Evolutionary conservation across 2,329 filamentous ascomycete genomes (phyloP).

Genomic region (Claviceps arundinis): DNA sequence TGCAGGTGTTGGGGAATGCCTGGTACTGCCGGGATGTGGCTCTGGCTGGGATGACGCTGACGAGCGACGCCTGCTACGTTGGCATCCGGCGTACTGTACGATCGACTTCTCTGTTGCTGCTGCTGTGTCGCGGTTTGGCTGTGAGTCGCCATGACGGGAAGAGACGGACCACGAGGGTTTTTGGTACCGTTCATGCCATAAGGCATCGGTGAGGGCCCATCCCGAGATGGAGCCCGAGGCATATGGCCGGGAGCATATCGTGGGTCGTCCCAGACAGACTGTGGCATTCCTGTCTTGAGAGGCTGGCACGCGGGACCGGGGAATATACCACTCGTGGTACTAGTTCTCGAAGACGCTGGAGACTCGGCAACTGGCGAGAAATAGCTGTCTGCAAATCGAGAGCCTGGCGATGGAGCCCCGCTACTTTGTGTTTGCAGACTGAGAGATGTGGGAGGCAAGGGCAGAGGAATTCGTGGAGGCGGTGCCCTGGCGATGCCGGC

Average conservation of each 20-base stretch:
- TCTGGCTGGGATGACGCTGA: constrained; percentile 39
- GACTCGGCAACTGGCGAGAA: constrained; percentile 82
- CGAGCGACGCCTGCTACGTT: constrained; percentile 53
- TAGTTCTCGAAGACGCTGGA: constrained; percentile 62
- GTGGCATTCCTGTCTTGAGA: constrained; percentile 54
- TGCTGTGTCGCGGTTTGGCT: constrained; percentile 42
- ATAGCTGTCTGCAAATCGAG: constrained; percentile 65
- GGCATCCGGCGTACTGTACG: constrained; percentile 92
- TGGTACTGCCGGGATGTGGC: constrained; percentile 54
- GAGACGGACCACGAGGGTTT: constrained; percentile 61
- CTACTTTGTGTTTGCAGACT: constrained; percentile 51
- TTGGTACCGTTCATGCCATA: constrained; percentile 51
- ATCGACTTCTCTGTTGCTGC: constrained; percentile 60
- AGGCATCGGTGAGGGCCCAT: constrained; percentile 53
- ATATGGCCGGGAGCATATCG: constrained; percentile 83
- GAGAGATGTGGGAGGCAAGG: constrained; percentile 42
- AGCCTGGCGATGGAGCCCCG: constrained; percentile 43
- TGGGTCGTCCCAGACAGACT: constrained; percentile 60
- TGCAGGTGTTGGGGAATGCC: constrained; percentile 62
- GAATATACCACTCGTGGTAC: constrained; percentile 64
- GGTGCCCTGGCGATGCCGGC: constrained; percentile 44
- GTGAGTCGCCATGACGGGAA: constrained; percentile 55
- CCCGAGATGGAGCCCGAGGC: constrained; percentile 66
- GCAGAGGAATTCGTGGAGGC: constrained; percentile 60
- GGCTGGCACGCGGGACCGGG: constrained; percentile 42